phyloP scores from a whole-genome alignment of 306 rosid genomes.

The Hippophae tibetana region DNA sequence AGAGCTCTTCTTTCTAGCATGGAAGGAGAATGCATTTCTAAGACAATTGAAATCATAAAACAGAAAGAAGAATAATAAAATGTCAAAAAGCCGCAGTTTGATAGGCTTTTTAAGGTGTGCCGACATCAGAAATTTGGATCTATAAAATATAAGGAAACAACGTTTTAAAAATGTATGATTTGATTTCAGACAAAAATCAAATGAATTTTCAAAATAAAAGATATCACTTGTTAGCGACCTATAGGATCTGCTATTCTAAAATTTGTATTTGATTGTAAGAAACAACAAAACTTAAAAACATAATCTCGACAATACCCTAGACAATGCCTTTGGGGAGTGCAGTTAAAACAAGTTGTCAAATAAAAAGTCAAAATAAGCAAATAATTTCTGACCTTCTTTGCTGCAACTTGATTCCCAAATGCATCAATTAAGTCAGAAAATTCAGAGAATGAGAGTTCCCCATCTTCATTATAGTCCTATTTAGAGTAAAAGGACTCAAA shows the following conservation, averaged over 20 bases:
- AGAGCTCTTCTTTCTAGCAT: slow-evolving; percentile 77
- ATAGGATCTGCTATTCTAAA: slow-evolving; percentile 10
- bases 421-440: slow-evolving; percentile 77
- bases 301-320: too few relatives aligned
- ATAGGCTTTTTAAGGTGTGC: slow-evolving; percentile 8
- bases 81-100: slow-evolving; percentile 5
- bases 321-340: too few relatives aligned
- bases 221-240: neutral
- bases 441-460: slow-evolving; percentile 69
- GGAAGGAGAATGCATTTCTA: slow-evolving; percentile 26
- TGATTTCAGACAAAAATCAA: slow-evolving; percentile 11
- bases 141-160: neutral
- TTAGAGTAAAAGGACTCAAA: slow-evolving; percentile 18
- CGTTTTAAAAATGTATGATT: neutral
- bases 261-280: neutral
- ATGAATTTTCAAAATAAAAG: neutral
- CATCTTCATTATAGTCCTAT: slow-evolving; percentile 93
- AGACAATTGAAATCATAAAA: slow-evolving; percentile 8
- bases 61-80: slow-evolving; percentile 6
- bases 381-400: slow-evolving; percentile 45
- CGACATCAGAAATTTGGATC: slow-evolving; percentile 11
- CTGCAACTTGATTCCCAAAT: slow-evolving; percentile 83
- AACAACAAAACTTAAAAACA: too few relatives aligned
- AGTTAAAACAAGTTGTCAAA: too few relatives aligned
- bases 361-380: neutral